Percentiles rank a stretch among this genome's conserved stretches.
Evolutionary conservation across 2,329 filamentous ascomycete genomes (phyloP).

Genomic region (Teratosphaeria zuluensis): DNA sequence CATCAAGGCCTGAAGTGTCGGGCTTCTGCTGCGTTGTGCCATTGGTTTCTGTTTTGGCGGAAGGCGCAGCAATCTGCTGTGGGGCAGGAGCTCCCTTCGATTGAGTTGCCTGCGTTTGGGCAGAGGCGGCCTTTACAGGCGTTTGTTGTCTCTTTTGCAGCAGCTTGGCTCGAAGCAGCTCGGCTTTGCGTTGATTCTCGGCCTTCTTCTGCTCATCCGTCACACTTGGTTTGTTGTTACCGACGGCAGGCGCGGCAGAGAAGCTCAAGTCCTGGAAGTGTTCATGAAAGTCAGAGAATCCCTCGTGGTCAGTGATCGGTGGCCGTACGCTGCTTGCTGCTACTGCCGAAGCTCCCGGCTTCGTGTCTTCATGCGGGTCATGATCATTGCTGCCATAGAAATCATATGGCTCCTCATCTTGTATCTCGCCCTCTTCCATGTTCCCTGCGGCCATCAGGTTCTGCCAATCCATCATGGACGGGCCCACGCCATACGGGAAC

Average conservation of each 20-base stretch:
- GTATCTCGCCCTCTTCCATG: slow-evolving; percentile 5
- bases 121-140: slow-evolving; percentile 3
- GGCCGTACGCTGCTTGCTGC: background rate
- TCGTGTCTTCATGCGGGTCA: slow-evolving; percentile 5
- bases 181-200: slow-evolving; percentile 16
- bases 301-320: background rate
- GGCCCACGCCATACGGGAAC: background rate
- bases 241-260: background rate
- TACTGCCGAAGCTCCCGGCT: slow-evolving; percentile 8
- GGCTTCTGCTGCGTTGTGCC: background rate
- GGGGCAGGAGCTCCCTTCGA: background rate
- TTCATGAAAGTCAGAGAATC: background rate
- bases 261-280: background rate
- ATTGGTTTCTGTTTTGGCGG: background rate
- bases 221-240: background rate
- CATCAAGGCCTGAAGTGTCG: slow-evolving; percentile 1
- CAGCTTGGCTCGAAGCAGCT: slow-evolving; percentile 26
- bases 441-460: slow-evolving; percentile 12
- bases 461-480: slow-evolving; percentile 13
- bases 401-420: slow-evolving; percentile 14
- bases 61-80: background rate
- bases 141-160: slow-evolving; percentile 16
- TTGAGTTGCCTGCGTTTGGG: background rate
- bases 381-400: slow-evolving; percentile 11
- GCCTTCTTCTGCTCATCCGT: slow-evolving; percentile 8